Conservation (phyloP, 2,329 filamentous ascomycete genomes). For the Arthrobotrys entomopaga region DNA sequence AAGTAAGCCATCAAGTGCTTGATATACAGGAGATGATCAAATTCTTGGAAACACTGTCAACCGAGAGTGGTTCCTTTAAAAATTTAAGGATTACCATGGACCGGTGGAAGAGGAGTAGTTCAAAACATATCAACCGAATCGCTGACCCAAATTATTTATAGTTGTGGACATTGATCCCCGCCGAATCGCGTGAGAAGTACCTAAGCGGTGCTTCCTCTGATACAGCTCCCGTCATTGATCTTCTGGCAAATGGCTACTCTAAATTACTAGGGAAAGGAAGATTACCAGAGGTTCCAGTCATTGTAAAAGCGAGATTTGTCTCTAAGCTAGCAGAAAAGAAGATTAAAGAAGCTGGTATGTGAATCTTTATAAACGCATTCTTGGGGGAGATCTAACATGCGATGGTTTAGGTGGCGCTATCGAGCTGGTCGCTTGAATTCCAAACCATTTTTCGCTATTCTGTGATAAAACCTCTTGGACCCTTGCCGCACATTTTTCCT, state of each 20-base stretch:
- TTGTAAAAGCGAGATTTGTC: conserved; percentile 95
- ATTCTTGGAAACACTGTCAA: no score
- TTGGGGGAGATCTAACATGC: no score
- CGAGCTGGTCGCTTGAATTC: conserved; percentile 35
- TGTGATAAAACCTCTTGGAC: conserved; percentile 5
- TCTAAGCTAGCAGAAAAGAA: conserved; percentile 97
- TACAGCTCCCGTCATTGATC: conserved; percentile 96
- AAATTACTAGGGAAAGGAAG: conserved; percentile 99
- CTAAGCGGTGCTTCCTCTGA: conserved; percentile 78
- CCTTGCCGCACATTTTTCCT: conserved; percentile 6
- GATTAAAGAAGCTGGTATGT: conserved; percentile 88
- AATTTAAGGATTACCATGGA: no score
- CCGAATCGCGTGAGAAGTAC: conserved; percentile 93
- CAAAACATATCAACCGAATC: no score
- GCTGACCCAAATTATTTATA: conserved; percentile 61
- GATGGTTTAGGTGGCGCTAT: conserved; percentile 36
- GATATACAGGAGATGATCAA: no score
- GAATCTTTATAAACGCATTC: background rate
- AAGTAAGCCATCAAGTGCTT: conserved; percentile 69
- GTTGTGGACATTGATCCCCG: conserved; percentile 95
- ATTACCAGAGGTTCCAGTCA: conserved; percentile 88
- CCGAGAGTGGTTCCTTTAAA: no score
- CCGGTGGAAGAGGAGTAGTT: no score
- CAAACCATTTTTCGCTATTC: conserved; percentile 21
- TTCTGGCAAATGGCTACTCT: conserved; percentile 95